Evolutionary conservation across 805 yeast genomes (phyloP), one percentile per base, ranked within the genome.

Genomic region (Kazachstania psychrophila): DNA sequence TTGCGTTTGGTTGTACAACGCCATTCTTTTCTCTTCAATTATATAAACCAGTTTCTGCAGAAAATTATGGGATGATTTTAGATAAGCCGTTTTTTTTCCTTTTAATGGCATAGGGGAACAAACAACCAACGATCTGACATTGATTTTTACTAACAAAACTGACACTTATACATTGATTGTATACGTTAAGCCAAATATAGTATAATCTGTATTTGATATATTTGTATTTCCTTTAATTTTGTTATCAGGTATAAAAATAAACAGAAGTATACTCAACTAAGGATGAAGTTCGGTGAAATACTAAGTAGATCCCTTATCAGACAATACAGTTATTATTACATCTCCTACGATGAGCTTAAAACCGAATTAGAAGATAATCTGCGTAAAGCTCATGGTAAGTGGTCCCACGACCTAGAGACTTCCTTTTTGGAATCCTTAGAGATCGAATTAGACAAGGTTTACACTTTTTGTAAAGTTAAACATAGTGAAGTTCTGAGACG

Each of bases 241-340:
- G 12, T 25, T n/a, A 25, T n/a, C 28, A 12, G 12, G 7, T 25
- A 13, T 7, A 25, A 13, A 7, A 25, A 25, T 7, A 7, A n/a
- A 25, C 15, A 12, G n/a, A n/a, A n/a, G n/a, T n/a, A n/a, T n/a
- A n/a, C n/a, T n/a, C n/a, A 25, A 25, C 13, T 25, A 13, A 5
- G 18, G 44, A 92, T 92, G 96, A 89, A 88, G 72, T 92, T 92
- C 54, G 98, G 98, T 23, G 95, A 88, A 60, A 94, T 86, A 53
- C 72, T 89, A 50, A 78, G 85, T 58, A 79, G 83, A 48, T 83
- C 95, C 37, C 77, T 89, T 45, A 88, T 88, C 61, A 81, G 84
- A 60, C 92, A 86, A 61, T 88, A 88, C 63, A 75, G 80, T 47
- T 86, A 81, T 66, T 92, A 92, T 64, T 92, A 92, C 60, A 79